phyloP scores from a whole-genome alignment of 139 green algal genomes.

The Volvox reticuliferus region DNA sequence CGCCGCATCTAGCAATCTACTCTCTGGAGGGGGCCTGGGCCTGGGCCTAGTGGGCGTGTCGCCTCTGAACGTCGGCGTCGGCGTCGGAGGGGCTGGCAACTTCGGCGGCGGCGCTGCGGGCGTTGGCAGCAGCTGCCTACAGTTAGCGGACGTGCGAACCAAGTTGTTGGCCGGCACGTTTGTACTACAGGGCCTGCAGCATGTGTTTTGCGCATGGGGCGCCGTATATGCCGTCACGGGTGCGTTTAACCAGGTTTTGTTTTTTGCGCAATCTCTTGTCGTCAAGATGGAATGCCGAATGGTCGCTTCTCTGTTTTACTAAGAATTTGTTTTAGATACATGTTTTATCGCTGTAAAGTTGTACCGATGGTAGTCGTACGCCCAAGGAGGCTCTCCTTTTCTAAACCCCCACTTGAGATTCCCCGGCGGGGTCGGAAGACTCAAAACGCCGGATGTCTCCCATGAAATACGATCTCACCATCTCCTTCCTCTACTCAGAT shows the following conservation, averaged over 20 bases:
- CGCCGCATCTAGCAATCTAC: neutral
- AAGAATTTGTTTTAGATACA: too few species aligned
- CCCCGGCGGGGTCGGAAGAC: too few species aligned
- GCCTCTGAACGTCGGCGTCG: neutral
- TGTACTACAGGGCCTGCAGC: constrained; percentile 27
- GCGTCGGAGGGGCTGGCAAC: neutral
- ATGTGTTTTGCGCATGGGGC: constrained; percentile 43
- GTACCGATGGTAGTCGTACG: too few species aligned
- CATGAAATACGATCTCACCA: too few species aligned
- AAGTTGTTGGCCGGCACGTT: constrained; percentile 81
- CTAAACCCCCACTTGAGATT: too few species aligned
- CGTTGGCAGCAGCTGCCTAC: constrained; percentile 40
- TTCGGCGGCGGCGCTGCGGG: neutral
- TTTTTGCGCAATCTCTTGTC: too few species aligned
- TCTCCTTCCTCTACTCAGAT: too few species aligned
- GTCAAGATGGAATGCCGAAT: too few species aligned
- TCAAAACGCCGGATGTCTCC: too few species aligned
- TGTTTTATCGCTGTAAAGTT: too few species aligned
- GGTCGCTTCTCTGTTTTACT: too few species aligned
- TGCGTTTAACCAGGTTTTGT: neutral
- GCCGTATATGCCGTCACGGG: constrained; percentile 37
- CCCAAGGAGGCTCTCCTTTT: too few species aligned
- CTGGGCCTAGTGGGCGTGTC: neutral
- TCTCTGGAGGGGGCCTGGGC: neutral
- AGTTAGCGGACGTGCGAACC: constrained; percentile 84